Evolutionary conservation across 2,329 filamentous ascomycete species (phyloP), one percentile per base, ranked within the genome.

Genomic region (Cladosporium sp.): DNA sequence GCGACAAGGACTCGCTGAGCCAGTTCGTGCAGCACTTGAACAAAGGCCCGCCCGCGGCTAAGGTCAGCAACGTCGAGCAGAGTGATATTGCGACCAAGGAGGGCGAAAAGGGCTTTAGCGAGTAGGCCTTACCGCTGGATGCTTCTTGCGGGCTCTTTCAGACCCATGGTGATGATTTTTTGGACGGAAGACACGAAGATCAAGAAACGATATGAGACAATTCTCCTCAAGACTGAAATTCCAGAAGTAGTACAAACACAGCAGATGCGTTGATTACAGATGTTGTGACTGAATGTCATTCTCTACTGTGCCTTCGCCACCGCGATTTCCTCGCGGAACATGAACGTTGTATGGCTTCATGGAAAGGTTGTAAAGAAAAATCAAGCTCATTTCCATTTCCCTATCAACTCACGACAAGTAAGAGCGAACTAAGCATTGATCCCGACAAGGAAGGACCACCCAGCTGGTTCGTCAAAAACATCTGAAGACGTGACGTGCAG

Each of bases 11-110:
- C 0, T 79, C 84, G 2, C 76, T 98, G 29, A 79, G 87, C 62
- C 85, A 87, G 64, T 90, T 97, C 69, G 80, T 96, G 40, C 86
- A 89, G 70, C 88, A 92, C 68, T 80, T 97, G 56, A 85, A 92
- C 72, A 84, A 87, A 62, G 94, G 94, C 0, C 93, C 93, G 0
- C 80, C 83, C 1, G 83, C 86, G 64, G 89, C 93, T 1, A 85
- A 85, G 28, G 94, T 98, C 0, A 87, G 88, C 44, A 88, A 89
- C 71, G 80, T 97, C 8, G 89, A 93, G 68, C 87, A 88, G 68
- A 85, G 88, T 67, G 85, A 89, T 0, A 84, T 92, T 6, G 84
- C 88, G 0, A 73, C 86, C 0, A 84, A 90, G 52, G 83, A 90
- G 1, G 89, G 84, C 7, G 93, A 97, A 75, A 78, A 74, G n/a